Evolutionary conservation across 805 yeast species (phyloP), one percentile per base, ranked within the genome.

Genomic region (Ogataea paradorogensis): DNA sequence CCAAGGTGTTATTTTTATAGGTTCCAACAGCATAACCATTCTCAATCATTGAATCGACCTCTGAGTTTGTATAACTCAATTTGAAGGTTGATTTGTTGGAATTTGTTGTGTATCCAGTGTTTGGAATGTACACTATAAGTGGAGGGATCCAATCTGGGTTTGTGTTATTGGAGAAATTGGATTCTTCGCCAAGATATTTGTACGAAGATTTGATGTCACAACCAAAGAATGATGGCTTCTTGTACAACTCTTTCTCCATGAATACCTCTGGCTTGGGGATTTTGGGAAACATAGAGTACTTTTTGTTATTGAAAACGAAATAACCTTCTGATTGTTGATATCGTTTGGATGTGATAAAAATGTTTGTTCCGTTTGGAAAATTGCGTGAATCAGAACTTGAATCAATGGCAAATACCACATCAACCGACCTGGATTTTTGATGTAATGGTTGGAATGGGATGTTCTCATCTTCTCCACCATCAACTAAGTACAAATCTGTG

Each of bases 71-170:
- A 53, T 78, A 80, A 15, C 71, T 68, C 34, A 76, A 56, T 47
- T 76, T 73, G 56, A 80, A 80, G 0, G 85, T 80, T 1, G 84
- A 78, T 0, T 73, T 70, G 52, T 80, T 80, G 3, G 84, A 69
- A 0, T 56, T 44, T 43, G 57, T 74, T 0, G 71, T 55, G 35
- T 66, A 63, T 16, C 66, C 46, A 2, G 62, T 50, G 50, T 80
- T 80, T 3, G 76, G 70, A 35, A 66, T 61, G 48, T 79, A 78
- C 0, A 80, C 67, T 13, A 80, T 63, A 26, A 80, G 52, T 0
- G 86, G 85, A 2, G 81, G 80, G 10, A 69, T 31, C 43, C 59
- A 58, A 11, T 33, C 37, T 9, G 35, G n/a, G 10, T 22, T 22
- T 7, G 29, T 37, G 10, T 35, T n/a, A 26, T 46, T 42, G 10